Evolutionary conservation across 805 yeast species (phyloP), one percentile per base, ranked within the genome.

Genomic region (Saccharomyces kudriavzevii): DNA sequence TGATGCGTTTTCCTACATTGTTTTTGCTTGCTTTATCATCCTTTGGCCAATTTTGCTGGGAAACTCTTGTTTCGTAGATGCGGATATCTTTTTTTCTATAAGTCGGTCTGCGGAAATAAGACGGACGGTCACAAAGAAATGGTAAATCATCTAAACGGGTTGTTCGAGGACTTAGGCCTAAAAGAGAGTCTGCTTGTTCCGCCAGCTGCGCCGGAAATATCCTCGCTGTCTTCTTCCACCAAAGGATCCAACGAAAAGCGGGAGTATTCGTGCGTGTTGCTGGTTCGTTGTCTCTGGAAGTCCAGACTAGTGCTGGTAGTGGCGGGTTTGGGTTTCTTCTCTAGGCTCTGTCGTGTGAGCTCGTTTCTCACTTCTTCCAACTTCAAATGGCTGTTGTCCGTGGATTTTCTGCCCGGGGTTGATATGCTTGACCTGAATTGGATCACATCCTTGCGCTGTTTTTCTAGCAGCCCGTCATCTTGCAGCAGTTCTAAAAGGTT

Each of bases 401-500:
- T 66, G 13, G 69, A 66, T 52, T 67, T 66, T 30, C 70, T 57
- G 3, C 71, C 71, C 1, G 71, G 70, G 1, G 68, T 62, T 2
- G 70, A 66, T 20, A 68, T 63, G 52, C 72, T 68, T 5, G 70
- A 66, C 48, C 71, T 52, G 53, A 68, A 67, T 48, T 61, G 61
- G 13, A 63, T 53, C 0, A 69, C 63, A 27, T 68, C 68, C 26
- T 52, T 56, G 30, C 69, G 56, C 35, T 63, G 55, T 51, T 60
- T 56, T 43, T 65, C 66, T 20, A 68, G 55, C 8, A 67, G 48
- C 11, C 57, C 60, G 26, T 61, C 63, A 52, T 68, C 67, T 9
- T 58, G 54, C 25, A 67, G 51, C 29, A 76, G 74, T 53, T 69
- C 70, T 11, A 60, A 52, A 5, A 68, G 49, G 61, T 77, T 79